Evolutionary conservation across 2,329 filamentous ascomycete genomes (phyloP).

Genomic region (Cryoendolithus antarcticus): DNA sequence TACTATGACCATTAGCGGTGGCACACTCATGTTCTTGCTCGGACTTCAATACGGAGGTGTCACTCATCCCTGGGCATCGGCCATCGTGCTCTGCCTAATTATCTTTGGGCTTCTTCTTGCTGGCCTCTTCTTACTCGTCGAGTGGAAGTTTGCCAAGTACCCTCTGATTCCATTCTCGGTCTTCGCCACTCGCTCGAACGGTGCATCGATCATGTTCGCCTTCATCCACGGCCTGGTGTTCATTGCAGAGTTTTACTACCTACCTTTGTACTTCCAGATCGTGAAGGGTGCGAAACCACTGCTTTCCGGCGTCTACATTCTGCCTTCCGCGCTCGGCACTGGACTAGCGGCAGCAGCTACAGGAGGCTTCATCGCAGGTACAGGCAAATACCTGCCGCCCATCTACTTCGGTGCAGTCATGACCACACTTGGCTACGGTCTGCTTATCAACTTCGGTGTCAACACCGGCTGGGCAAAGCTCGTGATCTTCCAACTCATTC

Average conservation of each 20-base stretch:
- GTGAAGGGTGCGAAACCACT: background rate
- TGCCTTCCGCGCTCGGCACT: background rate
- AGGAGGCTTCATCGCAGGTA: background rate
- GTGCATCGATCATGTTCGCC: background rate
- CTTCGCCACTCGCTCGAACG: conserved; percentile 5
- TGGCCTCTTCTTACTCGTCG: background rate
- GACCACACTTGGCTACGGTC: background rate
- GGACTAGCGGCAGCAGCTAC: background rate
- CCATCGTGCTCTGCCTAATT: background rate
- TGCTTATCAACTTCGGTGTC: conserved; percentile 15
- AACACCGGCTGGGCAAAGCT: conserved; percentile 16
- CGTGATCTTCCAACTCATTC: conserved; percentile 42
- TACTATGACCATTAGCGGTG: background rate
- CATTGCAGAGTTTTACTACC: background rate
- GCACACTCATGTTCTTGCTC: conserved; percentile 1
- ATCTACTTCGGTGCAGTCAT: background rate
- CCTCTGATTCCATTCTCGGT: background rate
- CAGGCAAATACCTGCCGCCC: background rate
- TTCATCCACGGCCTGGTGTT: background rate
- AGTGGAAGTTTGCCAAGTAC: background rate
- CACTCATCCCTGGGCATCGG: background rate
- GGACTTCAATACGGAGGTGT: conserved; percentile 1
- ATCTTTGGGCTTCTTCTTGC: conserved; percentile 1
- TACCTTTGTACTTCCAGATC: background rate
- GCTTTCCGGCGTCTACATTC: background rate